phyloP scores from a whole-genome alignment of 805 yeast species.

The Saccharomycopsis fodiens region DNA sequence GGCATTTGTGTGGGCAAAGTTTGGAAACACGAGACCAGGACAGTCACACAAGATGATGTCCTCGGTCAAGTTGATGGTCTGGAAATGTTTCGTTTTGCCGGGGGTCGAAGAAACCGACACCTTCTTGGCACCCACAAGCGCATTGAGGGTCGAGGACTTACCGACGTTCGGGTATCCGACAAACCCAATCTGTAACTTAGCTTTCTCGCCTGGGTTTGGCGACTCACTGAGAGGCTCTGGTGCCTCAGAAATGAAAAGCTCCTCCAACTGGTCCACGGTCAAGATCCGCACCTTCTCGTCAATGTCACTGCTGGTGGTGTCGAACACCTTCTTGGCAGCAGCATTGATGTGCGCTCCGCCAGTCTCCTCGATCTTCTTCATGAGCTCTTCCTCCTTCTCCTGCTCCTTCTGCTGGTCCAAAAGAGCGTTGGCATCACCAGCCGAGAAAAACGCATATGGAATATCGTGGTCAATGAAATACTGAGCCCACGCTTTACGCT shows the following conservation, averaged over 20 bases:
- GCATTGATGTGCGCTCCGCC: too few species aligned
- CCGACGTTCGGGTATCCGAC: constrained; percentile 98
- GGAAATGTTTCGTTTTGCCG: constrained; percentile 98
- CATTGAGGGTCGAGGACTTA: constrained; percentile 96
- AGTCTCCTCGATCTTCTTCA: constrained; percentile 22
- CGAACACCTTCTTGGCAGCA: constrained; percentile 25
- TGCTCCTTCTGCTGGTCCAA: constrained; percentile 51
- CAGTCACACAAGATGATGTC: constrained; percentile 90
- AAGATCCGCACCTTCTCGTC: constrained; percentile 58
- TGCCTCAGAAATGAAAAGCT: constrained; percentile 64
- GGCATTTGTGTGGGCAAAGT: constrained; percentile 92
- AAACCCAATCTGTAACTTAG: constrained; percentile 78
- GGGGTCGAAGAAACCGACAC: constrained; percentile 99
- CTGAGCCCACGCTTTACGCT: constrained; percentile 81
- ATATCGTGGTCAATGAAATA: constrained; percentile 66
- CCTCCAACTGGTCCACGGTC: constrained; percentile 79
- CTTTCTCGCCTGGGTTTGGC: constrained; percentile 47
- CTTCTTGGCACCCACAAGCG: constrained; percentile 90
- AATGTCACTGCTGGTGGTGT: constrained; percentile 25
- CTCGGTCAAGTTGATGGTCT: constrained; percentile 80
- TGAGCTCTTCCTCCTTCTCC: constrained; percentile 20
- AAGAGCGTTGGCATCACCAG: constrained; percentile 71
- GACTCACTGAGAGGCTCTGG: constrained; percentile 58
- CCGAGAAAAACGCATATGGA: constrained; percentile 87
- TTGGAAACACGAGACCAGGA: constrained; percentile 98